Percentiles rank a stretch among this genome's conserved stretches.
Conservation (phyloP, 352 stramenopile species). For the Globisporangium okanoganense region DNA sequence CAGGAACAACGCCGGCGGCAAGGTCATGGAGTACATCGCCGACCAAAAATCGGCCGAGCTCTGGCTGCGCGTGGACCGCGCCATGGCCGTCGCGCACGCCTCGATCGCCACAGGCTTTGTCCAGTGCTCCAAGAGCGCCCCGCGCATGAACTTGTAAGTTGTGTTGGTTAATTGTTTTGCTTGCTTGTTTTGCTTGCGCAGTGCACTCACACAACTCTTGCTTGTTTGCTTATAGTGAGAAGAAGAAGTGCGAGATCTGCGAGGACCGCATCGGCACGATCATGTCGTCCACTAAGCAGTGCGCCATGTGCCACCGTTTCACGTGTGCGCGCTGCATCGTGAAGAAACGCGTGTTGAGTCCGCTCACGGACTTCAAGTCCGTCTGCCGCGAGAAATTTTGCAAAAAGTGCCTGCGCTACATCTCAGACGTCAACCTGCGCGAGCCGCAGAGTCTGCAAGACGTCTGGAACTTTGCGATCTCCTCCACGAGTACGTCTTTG, state of each 20-base stretch:
- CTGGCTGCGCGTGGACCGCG: conserved; percentile 61
- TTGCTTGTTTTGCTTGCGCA: conserved; percentile 12
- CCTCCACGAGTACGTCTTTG: conserved; percentile 22
- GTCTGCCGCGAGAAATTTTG: conserved; percentile 55
- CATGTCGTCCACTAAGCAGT: conserved; percentile 56
- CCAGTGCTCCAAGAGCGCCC: conserved; percentile 33
- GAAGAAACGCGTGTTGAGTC: conserved; percentile 60
- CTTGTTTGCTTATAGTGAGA: conserved; percentile 15
- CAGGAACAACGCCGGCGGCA: conserved; percentile 64
- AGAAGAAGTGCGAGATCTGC: conserved; percentile 61
- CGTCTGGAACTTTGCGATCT: conserved; percentile 33
- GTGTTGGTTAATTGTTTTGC: not conserved
- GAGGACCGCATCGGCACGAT: conserved; percentile 50
- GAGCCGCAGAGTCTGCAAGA: conserved; percentile 42
- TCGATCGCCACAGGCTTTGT: conserved; percentile 58
- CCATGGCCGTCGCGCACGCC: conserved; percentile 44
- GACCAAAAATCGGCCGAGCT: conserved; percentile 73
- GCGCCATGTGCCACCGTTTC: conserved; percentile 54
- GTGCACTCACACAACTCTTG: not conserved
- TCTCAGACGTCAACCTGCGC: conserved; percentile 58
- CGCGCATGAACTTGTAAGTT: conserved; percentile 15
- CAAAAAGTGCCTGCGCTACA: conserved; percentile 63
- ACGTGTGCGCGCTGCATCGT: conserved; percentile 61
- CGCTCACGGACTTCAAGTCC: conserved; percentile 48
- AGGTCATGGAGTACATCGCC: conserved; percentile 66